Conservation (phyloP, 1,139 yeast genomes). For the Candida frijolesensis region DNA sequence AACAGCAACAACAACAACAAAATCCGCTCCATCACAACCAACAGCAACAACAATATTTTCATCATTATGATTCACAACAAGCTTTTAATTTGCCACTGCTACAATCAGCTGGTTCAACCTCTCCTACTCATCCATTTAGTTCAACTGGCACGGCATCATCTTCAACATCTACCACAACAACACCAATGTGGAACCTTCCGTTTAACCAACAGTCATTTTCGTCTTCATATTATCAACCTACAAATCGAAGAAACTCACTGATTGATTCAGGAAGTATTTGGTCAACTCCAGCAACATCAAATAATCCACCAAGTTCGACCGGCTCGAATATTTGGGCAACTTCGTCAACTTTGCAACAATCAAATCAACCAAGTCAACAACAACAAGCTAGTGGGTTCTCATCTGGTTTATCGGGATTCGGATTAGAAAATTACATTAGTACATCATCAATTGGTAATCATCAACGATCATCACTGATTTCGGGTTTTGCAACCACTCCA, state of each 20-base stretch:
- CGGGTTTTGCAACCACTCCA: constrained; percentile 13
- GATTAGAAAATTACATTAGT: constrained; percentile 13
- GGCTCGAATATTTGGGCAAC: constrained; percentile 7
- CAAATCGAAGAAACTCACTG: constrained; percentile 8
- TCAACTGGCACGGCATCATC: not conserved
- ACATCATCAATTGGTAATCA: constrained; percentile 7
- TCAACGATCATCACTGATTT: constrained; percentile 15
- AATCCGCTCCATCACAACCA: not conserved
- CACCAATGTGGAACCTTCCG: constrained; percentile 5
- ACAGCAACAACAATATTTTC: not conserved
- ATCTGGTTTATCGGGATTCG: not conserved
- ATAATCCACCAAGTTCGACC: not conserved
- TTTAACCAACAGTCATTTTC: not conserved
- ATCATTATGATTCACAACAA: constrained; percentile 1
- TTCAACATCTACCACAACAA: not conserved
- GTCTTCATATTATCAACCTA: constrained; percentile 2
- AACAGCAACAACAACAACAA: constrained; percentile 6
- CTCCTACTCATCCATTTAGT: constrained; percentile 1
- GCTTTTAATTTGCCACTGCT: not conserved
- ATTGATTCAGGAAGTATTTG: constrained; percentile 13
- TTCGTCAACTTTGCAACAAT: not conserved
- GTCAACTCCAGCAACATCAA: constrained; percentile 1
- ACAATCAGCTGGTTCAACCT: not conserved
- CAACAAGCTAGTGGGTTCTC: not conserved
- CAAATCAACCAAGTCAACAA: not conserved